These are phyloP conservation scores for Dictyostelium firmibasis DNA, from an alignment of 78 protist genomes.

Conservation along the genomic window DNA sequence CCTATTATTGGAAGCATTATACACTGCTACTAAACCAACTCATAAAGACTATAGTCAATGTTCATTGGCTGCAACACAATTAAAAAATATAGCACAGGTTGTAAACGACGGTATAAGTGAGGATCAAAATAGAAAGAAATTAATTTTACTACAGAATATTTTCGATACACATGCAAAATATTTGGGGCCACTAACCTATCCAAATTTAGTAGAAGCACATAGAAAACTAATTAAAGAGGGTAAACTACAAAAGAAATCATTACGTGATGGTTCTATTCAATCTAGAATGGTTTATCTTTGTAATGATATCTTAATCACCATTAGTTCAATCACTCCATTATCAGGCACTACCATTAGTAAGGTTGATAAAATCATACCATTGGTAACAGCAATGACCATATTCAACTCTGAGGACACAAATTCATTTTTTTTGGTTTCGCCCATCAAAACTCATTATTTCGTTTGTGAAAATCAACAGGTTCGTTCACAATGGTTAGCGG, in stretches of 20 bases:
- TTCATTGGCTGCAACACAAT: background rate
- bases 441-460: slow-evolving; percentile 56
- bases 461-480: slow-evolving; percentile 22
- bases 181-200: background rate
- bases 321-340: slow-evolving; percentile 26
- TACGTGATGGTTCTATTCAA: slow-evolving; percentile 30
- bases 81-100: slow-evolving; percentile 51
- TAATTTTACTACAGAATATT: slow-evolving; percentile 11
- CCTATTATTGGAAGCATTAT: slow-evolving; percentile 39
- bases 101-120: slow-evolving; percentile 71
- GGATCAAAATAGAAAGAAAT: slow-evolving; percentile 47
- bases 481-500: slow-evolving; percentile 41
- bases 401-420: slow-evolving; percentile 14
- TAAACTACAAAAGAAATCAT: slow-evolving; percentile 44
- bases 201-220: slow-evolving; percentile 55
- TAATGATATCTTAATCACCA: slow-evolving; percentile 43
- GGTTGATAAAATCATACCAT: slow-evolving; percentile 58
- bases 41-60: slow-evolving; percentile 41
- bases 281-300: slow-evolving; percentile 42
- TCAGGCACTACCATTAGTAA: background rate
- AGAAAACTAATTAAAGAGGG: slow-evolving; percentile 60
- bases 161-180: slow-evolving; percentile 28
- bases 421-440: slow-evolving; percentile 50
- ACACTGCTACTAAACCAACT: background rate
- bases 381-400: slow-evolving; percentile 8